Conservation (phyloP, 129 eudicot species). For the Pittosporum tobira region DNA sequence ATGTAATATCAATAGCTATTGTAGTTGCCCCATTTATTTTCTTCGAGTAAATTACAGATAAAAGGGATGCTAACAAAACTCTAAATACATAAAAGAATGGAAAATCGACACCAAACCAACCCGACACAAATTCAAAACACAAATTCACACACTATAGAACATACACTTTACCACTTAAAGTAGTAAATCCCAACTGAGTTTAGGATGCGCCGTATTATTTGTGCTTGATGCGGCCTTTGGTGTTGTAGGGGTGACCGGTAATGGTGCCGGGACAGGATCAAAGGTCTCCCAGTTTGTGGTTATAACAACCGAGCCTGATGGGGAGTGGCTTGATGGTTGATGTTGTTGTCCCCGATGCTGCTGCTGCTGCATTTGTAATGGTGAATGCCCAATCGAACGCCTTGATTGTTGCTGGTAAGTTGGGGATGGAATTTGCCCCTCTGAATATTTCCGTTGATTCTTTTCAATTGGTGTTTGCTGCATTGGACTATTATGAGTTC, state of each 20-base stretch:
- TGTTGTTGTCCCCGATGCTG: slow-evolving; percentile 30
- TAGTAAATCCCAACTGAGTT: slow-evolving; percentile 61
- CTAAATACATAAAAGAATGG: slow-evolving; percentile 66
- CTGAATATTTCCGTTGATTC: slow-evolving; percentile 17
- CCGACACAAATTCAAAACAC: slow-evolving; percentile 33
- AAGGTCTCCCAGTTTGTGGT: slow-evolving; percentile 92
- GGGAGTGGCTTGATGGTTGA: slow-evolving; percentile 37
- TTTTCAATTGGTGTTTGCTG: slow-evolving; percentile 15
- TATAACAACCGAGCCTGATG: slow-evolving; percentile 49
- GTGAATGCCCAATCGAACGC: slow-evolving; percentile 39
- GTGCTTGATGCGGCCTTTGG: slow-evolving; percentile 23
- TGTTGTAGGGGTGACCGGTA: slow-evolving; percentile 33
- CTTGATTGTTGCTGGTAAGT: slow-evolving; percentile 35
- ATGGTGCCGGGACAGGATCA: slow-evolving; percentile 43
- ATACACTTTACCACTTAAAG: slow-evolving; percentile 21
- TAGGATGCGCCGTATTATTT: slow-evolving; percentile 30
- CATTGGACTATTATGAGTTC: slow-evolving; percentile 12
- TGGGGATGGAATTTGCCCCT: slow-evolving; percentile 27
- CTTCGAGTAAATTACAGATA: slow-evolving; percentile 19
- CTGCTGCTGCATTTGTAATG: slow-evolving; percentile 20
- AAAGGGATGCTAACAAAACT: slow-evolving; percentile 28
- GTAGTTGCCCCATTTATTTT: slow-evolving; percentile 31
- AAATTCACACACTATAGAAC: slow-evolving; percentile 37
- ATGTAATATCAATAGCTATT: slow-evolving; percentile 11
- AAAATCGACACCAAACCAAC: slow-evolving; percentile 51